A percentile compares a stretch with the other conserved stretches of the same genome.
These are phyloP conservation scores for Didymosphaeria variabile DNA, from an alignment of 2,329 filamentous ascomycete species.

Conservation along the genomic window DNA sequence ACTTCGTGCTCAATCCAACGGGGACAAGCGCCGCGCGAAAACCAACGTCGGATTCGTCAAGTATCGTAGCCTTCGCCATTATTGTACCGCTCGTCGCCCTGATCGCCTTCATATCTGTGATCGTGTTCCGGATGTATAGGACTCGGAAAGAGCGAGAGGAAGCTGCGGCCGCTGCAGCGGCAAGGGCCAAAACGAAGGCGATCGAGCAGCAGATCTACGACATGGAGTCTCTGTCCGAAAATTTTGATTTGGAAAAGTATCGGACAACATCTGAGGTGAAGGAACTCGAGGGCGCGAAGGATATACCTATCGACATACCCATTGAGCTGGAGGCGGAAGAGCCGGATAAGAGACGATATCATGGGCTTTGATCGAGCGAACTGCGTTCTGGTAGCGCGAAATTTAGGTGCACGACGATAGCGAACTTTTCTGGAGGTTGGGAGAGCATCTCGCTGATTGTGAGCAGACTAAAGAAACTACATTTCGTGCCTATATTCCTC, in stretches of 20 bases:
- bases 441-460: neutral
- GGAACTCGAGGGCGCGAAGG: neutral
- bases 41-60: neutral
- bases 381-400: slow-evolving; percentile 3
- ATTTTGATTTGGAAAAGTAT: neutral
- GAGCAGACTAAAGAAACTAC: neutral
- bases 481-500: neutral
- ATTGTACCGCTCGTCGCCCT: slow-evolving; percentile 6
- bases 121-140: slow-evolving; percentile 12
- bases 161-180: slow-evolving; percentile 4
- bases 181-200: slow-evolving; percentile 5
- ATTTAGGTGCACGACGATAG: neutral
- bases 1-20: slow-evolving; percentile 6
- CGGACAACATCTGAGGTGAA: neutral
- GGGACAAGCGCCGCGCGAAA: neutral
- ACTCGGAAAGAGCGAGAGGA: slow-evolving; percentile 13
- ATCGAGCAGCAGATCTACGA: slow-evolving; percentile 9
- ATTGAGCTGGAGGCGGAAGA: slow-evolving; percentile 12
- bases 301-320: slow-evolving; percentile 7
- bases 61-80: slow-evolving; percentile 4
- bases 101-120: neutral
- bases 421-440: neutral
- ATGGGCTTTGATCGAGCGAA: slow-evolving; percentile 4
- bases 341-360: slow-evolving; percentile 1
- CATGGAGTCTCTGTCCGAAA: slow-evolving; percentile 1